Evolutionary conservation across 106 monocot genomes (phyloP).

Genomic region (Xerophyta viscosa): DNA sequence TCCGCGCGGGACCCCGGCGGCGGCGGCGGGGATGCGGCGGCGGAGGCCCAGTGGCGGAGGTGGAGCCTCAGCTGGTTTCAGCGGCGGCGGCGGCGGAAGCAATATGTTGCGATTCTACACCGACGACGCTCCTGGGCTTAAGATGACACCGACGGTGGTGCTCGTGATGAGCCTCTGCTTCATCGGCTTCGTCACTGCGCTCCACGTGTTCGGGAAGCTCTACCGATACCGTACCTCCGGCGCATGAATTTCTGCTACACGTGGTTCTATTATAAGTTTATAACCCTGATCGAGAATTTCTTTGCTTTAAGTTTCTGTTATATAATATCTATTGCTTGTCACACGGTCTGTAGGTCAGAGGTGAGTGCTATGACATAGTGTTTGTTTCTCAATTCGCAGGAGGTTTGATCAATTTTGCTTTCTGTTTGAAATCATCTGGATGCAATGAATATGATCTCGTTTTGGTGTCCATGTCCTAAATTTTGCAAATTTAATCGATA

Average conservation of each 20-base stretch:
- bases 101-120: conserved; percentile 97
- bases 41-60: conserved; percentile 12
- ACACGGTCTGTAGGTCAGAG: too few relatives aligned
- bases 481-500: too few relatives aligned
- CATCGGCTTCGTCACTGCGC: conserved; percentile 86
- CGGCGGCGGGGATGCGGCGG: conserved; percentile 58
- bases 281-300: background rate
- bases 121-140: conserved; percentile 87
- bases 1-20: conserved; percentile 47
- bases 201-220: conserved; percentile 92
- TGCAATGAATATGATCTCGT: too few relatives aligned
- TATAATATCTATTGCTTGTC: too few relatives aligned
- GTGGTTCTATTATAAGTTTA: background rate
- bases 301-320: background rate
- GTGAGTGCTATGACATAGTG: too few relatives aligned
- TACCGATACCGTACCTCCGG: conserved; percentile 64
- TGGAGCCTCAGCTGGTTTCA: conserved; percentile 4
- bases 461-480: too few relatives aligned
- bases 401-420: too few relatives aligned
- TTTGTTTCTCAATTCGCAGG: too few relatives aligned
- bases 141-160: conserved; percentile 86
- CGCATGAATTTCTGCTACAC: background rate
- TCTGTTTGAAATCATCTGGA: too few relatives aligned
- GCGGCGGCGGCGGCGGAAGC: conserved; percentile 30
- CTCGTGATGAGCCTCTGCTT: conserved; percentile 93